Evolutionary conservation across 176 grass and related monocot species (phyloP).

Genomic region (Zoysia japonica): DNA sequence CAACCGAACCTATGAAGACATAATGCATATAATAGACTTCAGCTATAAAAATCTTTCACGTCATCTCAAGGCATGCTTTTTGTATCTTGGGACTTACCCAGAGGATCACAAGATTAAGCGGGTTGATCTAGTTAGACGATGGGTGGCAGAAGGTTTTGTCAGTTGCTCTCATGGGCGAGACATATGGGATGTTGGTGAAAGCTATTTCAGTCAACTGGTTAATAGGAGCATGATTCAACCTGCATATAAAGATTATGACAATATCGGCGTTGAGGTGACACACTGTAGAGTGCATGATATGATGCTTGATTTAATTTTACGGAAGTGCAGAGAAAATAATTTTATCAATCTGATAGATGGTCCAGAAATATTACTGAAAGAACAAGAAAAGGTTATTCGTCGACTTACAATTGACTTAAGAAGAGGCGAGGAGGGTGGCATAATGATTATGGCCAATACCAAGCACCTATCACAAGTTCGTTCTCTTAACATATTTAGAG

Average conservation of each 20-base stretch:
- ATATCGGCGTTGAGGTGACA: neutral
- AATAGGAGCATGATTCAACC: slow-evolving; percentile 44
- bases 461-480: neutral
- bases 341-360: slow-evolving; percentile 10
- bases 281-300: slow-evolving; percentile 31
- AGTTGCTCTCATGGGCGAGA: neutral
- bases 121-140: slow-evolving; percentile 28
- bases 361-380: no score
- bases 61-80: slow-evolving; percentile 40
- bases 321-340: slow-evolving; percentile 35
- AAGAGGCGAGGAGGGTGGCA: neutral
- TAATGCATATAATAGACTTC: slow-evolving; percentile 10
- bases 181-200: neutral
- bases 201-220: slow-evolving; percentile 33
- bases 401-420: neutral
- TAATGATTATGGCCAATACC: neutral
- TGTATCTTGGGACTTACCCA: slow-evolving; percentile 41
- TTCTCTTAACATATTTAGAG: neutral
- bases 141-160: slow-evolving; percentile 52
- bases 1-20: neutral
- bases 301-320: slow-evolving; percentile 32
- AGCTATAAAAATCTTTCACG: slow-evolving; percentile 27
- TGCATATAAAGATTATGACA: neutral
- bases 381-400: neutral
- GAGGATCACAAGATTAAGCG: neutral